These are phyloP conservation scores for Durio zibethinus DNA, from an alignment of 345 rosid genomes.

Conservation along the genomic window DNA sequence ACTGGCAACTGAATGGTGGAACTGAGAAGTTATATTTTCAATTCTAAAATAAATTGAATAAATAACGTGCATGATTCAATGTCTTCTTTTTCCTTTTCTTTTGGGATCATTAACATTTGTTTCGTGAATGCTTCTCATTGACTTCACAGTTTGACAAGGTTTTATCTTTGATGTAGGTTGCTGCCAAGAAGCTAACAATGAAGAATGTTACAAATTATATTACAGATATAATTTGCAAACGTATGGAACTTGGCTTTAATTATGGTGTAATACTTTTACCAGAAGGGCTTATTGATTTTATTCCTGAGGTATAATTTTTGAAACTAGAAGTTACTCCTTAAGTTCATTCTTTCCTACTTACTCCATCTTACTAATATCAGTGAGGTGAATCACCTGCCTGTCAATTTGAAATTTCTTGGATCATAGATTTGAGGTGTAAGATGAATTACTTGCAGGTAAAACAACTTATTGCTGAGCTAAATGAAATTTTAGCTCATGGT, in stretches of 20 bases:
- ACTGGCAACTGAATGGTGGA: neutral
- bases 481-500: constrained; percentile 84
- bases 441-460: constrained; percentile 55
- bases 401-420: neutral
- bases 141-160: neutral
- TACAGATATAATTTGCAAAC: constrained; percentile 73
- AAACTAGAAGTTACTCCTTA: neutral
- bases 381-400: neutral
- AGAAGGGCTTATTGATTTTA: constrained; percentile 95
- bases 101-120: neutral
- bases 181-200: constrained; percentile 67
- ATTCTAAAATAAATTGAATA: neutral
- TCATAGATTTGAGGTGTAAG: neutral
- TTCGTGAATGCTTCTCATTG: neutral
- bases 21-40: neutral
- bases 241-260: constrained; percentile 61
- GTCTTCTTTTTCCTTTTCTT: neutral
- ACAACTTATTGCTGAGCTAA: constrained; percentile 80
- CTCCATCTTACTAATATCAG: neutral
- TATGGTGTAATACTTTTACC: constrained; percentile 90
- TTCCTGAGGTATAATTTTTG: constrained; percentile 67
- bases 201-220: constrained; percentile 83
- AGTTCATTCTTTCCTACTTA: neutral
- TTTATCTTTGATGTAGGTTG: constrained; percentile 47
- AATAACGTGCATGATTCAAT: neutral